Evolutionary conservation across 768 basidiomycete genomes (phyloP).

Genomic region (Cystofilobasidium macerans): DNA sequence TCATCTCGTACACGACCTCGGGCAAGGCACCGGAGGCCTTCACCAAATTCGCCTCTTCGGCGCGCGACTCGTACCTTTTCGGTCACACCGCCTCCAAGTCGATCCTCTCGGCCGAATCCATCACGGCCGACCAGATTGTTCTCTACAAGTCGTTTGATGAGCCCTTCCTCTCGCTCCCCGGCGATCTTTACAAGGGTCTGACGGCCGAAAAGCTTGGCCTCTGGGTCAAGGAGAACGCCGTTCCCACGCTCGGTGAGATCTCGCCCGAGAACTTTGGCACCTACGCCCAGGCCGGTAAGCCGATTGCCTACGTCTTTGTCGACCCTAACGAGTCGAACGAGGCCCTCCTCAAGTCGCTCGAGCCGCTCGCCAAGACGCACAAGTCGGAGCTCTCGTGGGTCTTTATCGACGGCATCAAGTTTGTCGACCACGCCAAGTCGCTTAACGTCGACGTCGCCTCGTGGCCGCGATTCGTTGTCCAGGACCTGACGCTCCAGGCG

Average conservation of each 20-base stretch:
- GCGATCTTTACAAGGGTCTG: slow-evolving; percentile 48
- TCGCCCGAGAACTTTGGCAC: slow-evolving; percentile 80
- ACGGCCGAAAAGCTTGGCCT: slow-evolving; percentile 54
- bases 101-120: slow-evolving; percentile 48
- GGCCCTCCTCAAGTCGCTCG: slow-evolving; percentile 54
- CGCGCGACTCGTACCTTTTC: slow-evolving; percentile 89
- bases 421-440: slow-evolving; percentile 87
- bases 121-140: slow-evolving; percentile 71
- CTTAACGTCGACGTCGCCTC: slow-evolving; percentile 73
- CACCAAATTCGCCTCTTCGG: slow-evolving; percentile 64
- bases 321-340: slow-evolving; percentile 64
- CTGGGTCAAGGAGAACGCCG: slow-evolving; percentile 71
- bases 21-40: slow-evolving; percentile 66
- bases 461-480: slow-evolving; percentile 92
- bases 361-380: slow-evolving; percentile 65
- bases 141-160: slow-evolving; percentile 91
- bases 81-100: slow-evolving; percentile 67
- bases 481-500: slow-evolving; percentile 68
- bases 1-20: slow-evolving; percentile 70
- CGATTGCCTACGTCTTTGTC: slow-evolving; percentile 88
- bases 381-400: slow-evolving; percentile 91
- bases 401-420: slow-evolving; percentile 92
- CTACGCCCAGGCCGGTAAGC: slow-evolving; percentile 71
- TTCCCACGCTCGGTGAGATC: slow-evolving; percentile 85
- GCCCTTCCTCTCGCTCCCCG: slow-evolving; percentile 44